Percentiles rank a stretch among this genome's conserved stretches.
Conservation (phyloP, 208 protist genomes). For the Trypanosoma cruzi region DNA sequence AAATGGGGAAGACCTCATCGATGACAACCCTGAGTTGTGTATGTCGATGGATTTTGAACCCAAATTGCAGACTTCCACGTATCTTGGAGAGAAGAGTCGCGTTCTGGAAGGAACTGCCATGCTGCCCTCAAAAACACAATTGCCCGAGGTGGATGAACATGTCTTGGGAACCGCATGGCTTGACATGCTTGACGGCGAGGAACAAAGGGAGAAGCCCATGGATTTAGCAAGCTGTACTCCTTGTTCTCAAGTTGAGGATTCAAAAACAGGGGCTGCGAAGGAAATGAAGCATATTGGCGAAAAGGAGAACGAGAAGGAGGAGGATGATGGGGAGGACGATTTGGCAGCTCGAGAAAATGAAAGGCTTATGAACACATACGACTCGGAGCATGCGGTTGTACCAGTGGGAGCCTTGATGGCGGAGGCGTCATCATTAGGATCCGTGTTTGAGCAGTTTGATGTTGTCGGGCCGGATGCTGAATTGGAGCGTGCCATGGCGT, state of each 20-base stretch:
- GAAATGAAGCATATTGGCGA: slow-evolving; percentile 1
- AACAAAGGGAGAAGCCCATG: not conserved
- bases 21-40: slow-evolving; percentile 68
- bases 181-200: slow-evolving; percentile 42
- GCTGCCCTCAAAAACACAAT: slow-evolving; percentile 6
- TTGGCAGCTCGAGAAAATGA: slow-evolving; percentile 14
- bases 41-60: slow-evolving; percentile 42
- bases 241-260: not conserved
- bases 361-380: slow-evolving; percentile 75
- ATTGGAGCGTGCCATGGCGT: slow-evolving; percentile 19
- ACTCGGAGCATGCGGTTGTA: slow-evolving; percentile 64
- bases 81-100: not conserved
- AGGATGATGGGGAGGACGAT: not conserved
- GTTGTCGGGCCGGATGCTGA: slow-evolving; percentile 51
- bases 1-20: slow-evolving; percentile 40
- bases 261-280: not conserved
- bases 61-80: slow-evolving; percentile 24
- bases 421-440: slow-evolving; percentile 52
- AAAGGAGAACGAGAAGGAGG: slow-evolving; percentile 26
- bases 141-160: not conserved
- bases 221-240: too few relatives aligned
- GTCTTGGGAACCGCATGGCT: slow-evolving; percentile 43
- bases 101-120: not conserved
- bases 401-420: slow-evolving; percentile 70
- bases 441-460: slow-evolving; percentile 79